These are phyloP conservation scores for Arachis hypogaea DNA, from an alignment of 306 rosid genomes.

Conservation along the genomic window DNA sequence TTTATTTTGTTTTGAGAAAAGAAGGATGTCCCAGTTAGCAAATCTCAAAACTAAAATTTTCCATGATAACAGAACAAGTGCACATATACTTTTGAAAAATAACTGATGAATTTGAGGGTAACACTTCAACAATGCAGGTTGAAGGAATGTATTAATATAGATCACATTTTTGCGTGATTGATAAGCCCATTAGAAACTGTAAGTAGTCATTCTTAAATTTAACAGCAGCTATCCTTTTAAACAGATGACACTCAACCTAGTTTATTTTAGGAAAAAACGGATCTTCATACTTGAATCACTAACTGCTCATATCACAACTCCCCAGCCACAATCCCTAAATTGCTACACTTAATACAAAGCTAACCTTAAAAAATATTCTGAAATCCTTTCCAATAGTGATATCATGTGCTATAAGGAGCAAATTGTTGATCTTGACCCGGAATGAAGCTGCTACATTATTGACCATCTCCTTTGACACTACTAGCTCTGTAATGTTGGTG, in stretches of 20 bases:
- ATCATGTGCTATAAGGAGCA: conserved; percentile 89
- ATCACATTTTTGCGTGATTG: not conserved
- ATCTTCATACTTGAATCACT: not conserved
- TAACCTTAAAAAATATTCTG: conserved; percentile 81
- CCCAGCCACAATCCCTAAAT: no score
- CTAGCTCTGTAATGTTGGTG: conserved; percentile 73
- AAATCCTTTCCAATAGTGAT: conserved; percentile 96
- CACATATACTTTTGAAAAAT: conserved; percentile 6
- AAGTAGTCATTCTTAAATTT: conserved; percentile 8
- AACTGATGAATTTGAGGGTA: conserved; percentile 16
- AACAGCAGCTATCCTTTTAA: not conserved
- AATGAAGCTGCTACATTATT: conserved; percentile 83
- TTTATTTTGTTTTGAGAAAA: no score
- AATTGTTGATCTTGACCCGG: conserved; percentile 83
- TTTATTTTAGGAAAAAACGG: conserved; percentile 2
- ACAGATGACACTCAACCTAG: conserved; percentile 16
- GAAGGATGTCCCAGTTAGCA: not conserved
- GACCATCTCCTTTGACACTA: conserved; percentile 93
- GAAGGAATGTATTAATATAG: conserved; percentile 9
- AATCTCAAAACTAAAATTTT: not conserved
- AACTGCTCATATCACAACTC: no score
- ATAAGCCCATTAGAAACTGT: conserved; percentile 1
- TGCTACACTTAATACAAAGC: conserved; percentile 26
- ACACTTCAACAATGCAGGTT: conserved; percentile 11
- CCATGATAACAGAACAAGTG: not conserved